Evolutionary conservation across 129 eudicot species (phyloP).

Genomic region (Helichrysum umbraculigerum): DNA sequence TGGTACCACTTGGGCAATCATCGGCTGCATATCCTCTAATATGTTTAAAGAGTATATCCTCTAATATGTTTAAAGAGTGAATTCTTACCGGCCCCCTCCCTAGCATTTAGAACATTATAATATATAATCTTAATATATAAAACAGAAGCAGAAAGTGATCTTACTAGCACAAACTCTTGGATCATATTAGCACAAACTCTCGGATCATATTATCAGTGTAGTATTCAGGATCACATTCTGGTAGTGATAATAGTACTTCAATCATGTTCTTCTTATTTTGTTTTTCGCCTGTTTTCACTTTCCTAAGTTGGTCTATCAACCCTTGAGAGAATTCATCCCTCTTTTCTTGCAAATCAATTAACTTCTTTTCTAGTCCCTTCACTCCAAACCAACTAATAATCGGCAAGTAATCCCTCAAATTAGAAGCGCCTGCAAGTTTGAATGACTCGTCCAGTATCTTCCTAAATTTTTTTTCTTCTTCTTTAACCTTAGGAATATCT

Average conservation of each 20-base stretch:
- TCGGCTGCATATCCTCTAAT: too few species aligned
- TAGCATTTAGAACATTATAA: too few species aligned
- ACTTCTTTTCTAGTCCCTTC: constrained; percentile 36
- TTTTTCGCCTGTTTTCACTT: neutral
- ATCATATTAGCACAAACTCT: constrained; percentile 38
- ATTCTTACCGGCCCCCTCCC: too few species aligned
- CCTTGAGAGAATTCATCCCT: constrained; percentile 41
- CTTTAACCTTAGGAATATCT: constrained; percentile 12
- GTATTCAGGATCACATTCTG: constrained; percentile 35
- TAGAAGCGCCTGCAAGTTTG: constrained; percentile 7
- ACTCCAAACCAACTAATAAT: constrained; percentile 36
- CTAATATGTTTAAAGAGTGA: too few species aligned
- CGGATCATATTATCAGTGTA: constrained; percentile 41
- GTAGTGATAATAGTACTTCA: constrained; percentile 36
- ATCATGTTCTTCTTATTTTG: constrained; percentile 28
- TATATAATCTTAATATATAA: too few species aligned
- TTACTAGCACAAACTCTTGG: constrained; percentile 41
- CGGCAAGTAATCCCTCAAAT: constrained; percentile 39
- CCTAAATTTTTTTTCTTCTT: constrained; percentile 29
- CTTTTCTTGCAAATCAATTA: constrained; percentile 25
- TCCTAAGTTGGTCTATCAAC: constrained; percentile 33
- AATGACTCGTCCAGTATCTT: constrained; percentile 29
- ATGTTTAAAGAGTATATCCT: too few species aligned
- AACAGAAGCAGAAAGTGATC: neutral
- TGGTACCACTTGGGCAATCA: too few species aligned